These are phyloP conservation scores for Neoarthrinium moseri DNA, from an alignment of 2,329 filamentous ascomycete species.

Conservation along the genomic window DNA sequence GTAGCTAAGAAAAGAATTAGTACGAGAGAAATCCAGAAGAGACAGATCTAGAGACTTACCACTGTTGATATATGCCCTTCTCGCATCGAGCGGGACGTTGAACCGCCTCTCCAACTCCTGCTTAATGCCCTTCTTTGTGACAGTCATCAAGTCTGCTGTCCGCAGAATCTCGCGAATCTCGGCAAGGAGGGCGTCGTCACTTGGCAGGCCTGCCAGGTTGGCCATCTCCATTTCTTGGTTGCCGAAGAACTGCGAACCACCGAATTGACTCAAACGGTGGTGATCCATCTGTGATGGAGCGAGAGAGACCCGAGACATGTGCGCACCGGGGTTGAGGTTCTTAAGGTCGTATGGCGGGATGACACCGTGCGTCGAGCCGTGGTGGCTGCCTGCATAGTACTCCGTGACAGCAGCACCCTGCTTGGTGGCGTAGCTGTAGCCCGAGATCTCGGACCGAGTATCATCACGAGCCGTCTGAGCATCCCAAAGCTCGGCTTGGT, in stretches of 20 bases:
- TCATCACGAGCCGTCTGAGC: slow-evolving; percentile 83
- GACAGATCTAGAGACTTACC: slow-evolving; percentile 63
- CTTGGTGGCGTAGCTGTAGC: slow-evolving; percentile 91
- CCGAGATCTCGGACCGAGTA: slow-evolving; percentile 82
- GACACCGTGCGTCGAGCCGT: slow-evolving; percentile 53
- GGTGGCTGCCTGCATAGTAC: slow-evolving; percentile 62
- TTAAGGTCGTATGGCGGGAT: slow-evolving; percentile 41
- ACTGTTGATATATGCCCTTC: slow-evolving; percentile 90
- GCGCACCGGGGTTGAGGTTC: slow-evolving; percentile 36
- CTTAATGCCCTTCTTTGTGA: slow-evolving; percentile 99
- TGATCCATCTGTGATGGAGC: slow-evolving; percentile 67
- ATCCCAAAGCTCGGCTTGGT: slow-evolving; percentile 97
- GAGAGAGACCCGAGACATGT: slow-evolving; percentile 73
- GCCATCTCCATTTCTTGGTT: slow-evolving; percentile 72
- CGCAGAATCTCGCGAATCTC: slow-evolving; percentile 94
- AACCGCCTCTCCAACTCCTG: slow-evolving; percentile 88
- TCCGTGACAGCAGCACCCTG: slow-evolving; percentile 61
- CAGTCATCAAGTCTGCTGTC: slow-evolving; percentile 92
- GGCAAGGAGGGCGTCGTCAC: slow-evolving; percentile 83
- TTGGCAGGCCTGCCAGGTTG: slow-evolving; percentile 74
- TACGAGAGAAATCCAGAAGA: slow-evolving; percentile 5
- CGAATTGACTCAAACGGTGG: slow-evolving; percentile 61
- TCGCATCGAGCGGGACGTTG: slow-evolving; percentile 79
- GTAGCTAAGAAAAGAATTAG: slow-evolving; percentile 53
- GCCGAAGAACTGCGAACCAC: slow-evolving; percentile 57